These are phyloP conservation scores for Dovyalis caffra DNA, from an alignment of 345 rosid species.

Conservation along the genomic window DNA sequence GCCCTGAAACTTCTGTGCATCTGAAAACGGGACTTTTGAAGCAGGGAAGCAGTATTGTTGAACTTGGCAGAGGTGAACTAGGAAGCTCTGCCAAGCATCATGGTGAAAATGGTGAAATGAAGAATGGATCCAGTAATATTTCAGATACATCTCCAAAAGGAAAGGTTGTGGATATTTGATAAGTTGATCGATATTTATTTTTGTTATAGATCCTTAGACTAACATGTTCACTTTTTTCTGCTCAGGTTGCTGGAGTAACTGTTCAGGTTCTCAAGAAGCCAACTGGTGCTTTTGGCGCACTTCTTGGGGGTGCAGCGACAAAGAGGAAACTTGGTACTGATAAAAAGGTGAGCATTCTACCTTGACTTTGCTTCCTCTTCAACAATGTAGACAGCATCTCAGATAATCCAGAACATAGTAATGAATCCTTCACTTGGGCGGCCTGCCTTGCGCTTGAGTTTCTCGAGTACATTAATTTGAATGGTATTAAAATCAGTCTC, in stretches of 20 bases:
- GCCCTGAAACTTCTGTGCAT: slow-evolving; percentile 14
- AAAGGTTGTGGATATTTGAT: slow-evolving; percentile 32
- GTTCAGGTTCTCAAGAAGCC: slow-evolving; percentile 61
- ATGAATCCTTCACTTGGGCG: background rate
- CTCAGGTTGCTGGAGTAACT: slow-evolving; percentile 51
- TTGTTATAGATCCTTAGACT: slow-evolving; percentile 10
- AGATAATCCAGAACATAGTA: background rate
- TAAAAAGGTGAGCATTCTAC: slow-evolving; percentile 42
- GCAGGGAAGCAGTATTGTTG: slow-evolving; percentile 19
- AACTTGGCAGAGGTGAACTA: slow-evolving; percentile 2
- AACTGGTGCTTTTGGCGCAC: slow-evolving; percentile 52
- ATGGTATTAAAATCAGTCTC: background rate
- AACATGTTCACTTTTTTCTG: slow-evolving; percentile 12
- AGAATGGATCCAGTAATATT: slow-evolving; percentile 8
- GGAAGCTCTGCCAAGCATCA: slow-evolving; percentile 15
- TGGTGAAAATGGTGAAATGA: slow-evolving; percentile 26
- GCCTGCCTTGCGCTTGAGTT: background rate
- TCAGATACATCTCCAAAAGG: slow-evolving; percentile 31
- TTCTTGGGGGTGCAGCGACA: slow-evolving; percentile 40
- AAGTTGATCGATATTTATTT: slow-evolving; percentile 1
- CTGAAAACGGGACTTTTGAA: slow-evolving; percentile 22
- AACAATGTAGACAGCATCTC: background rate
- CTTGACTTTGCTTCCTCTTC: background rate
- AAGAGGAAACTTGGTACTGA: slow-evolving; percentile 46
- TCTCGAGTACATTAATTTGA: background rate